Base-by-base conservation (phyloP, 2,329 filamentous ascomycete species). In the Geosmithia putterillii region DNA sequence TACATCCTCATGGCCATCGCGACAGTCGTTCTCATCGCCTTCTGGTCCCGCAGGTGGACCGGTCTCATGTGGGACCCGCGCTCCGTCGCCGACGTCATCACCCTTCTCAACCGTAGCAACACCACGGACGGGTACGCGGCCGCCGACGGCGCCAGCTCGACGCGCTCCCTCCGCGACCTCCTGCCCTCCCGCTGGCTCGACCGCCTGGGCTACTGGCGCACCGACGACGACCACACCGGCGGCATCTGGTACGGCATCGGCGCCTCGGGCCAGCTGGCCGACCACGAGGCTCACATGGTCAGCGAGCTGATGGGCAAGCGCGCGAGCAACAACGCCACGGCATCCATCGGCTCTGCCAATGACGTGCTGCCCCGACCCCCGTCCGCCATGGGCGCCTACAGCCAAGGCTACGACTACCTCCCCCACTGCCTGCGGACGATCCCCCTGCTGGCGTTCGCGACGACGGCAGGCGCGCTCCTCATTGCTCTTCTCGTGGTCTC, bases 41-140 rank as follows among this genome's bases (percentile, higher is more conserved):
- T 77, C 48, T 86, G 89, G 64, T 65, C 73, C 43, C 62, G 69
- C 19, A 70, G 74, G 23, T 72, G 70, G 52, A 94, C 87, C 0
- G 88, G 88, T 0, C 66, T 95, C 48, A 74, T 83, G 54, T 95
- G 89, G 89, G 87, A 95, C 56, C 75, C 87, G 2, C 73, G 82
- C 39, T 90, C 81, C 20, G 66, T 95, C 7, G 89, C 85, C 3
- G 88, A 95, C 56, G 66, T 94, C 34, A 73, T 92, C 38, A 76
- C 82, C 2, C 69, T 95, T 10, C 71, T 94, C 21, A 81, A 86
- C 49, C 76, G 83, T 46, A 89, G 86, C 49, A 95, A 94, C 59
- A 78, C 82, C 17, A 71, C 88, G 41, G 67, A 70, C 19, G 82
- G 84, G 53, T 94, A 88, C 59, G 70, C 74, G 12, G 76, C 77